Percentiles rank a stretch among this genome's conserved stretches.
Conservation (phyloP, 306 rosid species). For the Carpinus viminea region DNA sequence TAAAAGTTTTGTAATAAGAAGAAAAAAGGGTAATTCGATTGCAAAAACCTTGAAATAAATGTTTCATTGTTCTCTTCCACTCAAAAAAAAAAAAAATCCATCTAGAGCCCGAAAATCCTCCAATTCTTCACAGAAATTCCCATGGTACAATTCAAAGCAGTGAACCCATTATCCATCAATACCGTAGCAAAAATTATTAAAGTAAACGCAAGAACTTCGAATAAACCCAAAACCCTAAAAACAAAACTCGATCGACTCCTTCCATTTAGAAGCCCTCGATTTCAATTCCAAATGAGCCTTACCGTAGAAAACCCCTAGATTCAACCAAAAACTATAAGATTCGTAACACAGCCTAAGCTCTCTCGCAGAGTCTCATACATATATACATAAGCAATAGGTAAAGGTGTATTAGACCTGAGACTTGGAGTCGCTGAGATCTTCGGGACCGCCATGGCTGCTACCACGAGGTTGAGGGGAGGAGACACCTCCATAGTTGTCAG, state of each 20-base stretch:
- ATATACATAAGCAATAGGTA: not conserved
- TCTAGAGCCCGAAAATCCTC: not conserved
- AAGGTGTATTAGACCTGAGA: conserved; percentile 50
- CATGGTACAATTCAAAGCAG: not conserved
- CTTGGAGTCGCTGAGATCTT: conserved; percentile 69
- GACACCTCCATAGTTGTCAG: conserved; percentile 47
- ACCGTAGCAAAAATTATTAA: not conserved
- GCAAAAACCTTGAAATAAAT: not conserved
- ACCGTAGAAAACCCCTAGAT: not conserved
- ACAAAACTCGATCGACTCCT: not conserved
- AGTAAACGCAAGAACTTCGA: not conserved
- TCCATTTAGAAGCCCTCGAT: conserved; percentile 11
- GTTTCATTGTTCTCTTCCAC: not conserved
- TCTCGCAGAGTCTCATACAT: not conserved
- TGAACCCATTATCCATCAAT: not conserved
- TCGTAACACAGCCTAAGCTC: not conserved
- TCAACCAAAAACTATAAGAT: conserved; percentile 3
- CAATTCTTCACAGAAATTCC: not conserved
- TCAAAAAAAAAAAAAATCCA: not conserved
- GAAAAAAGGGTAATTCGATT: not conserved
- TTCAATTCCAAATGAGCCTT: not conserved
- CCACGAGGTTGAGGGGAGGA: conserved; percentile 65
- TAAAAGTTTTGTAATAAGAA: not conserved
- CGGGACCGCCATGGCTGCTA: conserved; percentile 38
- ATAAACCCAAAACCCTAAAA: not conserved